Evolutionary conservation across 2,329 filamentous ascomycete species (phyloP), one percentile per base, ranked within the genome.

Genomic region (Pleurostoma richardsiae): DNA sequence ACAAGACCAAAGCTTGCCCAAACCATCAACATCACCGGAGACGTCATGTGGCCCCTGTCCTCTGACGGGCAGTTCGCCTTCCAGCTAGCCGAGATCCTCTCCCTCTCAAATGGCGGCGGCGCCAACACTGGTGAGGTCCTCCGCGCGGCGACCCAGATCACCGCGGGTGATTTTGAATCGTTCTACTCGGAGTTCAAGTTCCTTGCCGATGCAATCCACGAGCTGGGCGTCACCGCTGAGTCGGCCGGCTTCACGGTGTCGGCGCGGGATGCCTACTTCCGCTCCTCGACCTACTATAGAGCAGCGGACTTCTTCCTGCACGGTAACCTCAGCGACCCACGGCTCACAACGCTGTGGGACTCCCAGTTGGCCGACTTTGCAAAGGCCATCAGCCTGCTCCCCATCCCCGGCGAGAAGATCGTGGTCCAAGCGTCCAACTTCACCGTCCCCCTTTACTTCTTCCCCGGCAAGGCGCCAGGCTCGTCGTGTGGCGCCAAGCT

Each of bases 271-370:
- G 56, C 56, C 6, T 60, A 58, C 54, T 72, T 74, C 52, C 61
- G 58, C 4, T 64, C 69, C 3, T 52, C 71, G 1, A 63, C 56
- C 1, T 75, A 75, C 54, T 74, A 65, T 52, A 66, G 71, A 27
- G 45, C 54, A 0, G 65, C 72, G 6, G 65, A 68, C 49, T 69
- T 71, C 50, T 75, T 63, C 52, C 56, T 72, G 7, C 64, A 69
- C 42, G 62, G 58, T 2, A 67, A 75, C 54, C 60, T 56, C 60
- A 59, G 45, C 10, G 65, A 75, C 43, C 66, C 69, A 4, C 62
- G 65, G 4, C 68, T 74, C 46, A 57, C 61, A 41, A 54, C 46
- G 0, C 44, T 69, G 0, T 74, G 70, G 69, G 50, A 56, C 4
- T 53, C 63, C 41, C 65, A 69, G 45, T 54, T 55, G 0, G 48